Percentiles rank a stretch among this genome's conserved stretches.
These are phyloP conservation scores for Astragalus membranaceus DNA, from an alignment of 306 rosid species.

Conservation along the genomic window DNA sequence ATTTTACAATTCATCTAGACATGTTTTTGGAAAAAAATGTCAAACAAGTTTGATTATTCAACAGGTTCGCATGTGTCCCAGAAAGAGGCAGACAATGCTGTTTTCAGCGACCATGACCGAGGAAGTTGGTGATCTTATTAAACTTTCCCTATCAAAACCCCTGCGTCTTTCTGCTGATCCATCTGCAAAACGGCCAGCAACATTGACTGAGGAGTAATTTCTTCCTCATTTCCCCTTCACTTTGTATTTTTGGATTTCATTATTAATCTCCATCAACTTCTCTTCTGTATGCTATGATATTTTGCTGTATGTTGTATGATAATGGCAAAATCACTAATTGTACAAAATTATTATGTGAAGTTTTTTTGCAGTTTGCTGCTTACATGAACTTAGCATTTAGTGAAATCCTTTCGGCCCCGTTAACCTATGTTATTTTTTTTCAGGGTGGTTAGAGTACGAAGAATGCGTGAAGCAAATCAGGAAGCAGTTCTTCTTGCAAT, in stretches of 20 bases:
- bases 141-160: conserved; percentile 84
- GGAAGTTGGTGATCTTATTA: conserved; percentile 78
- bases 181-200: conserved; percentile 74
- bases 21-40: background rate
- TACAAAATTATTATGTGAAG: background rate
- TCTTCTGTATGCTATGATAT: background rate
- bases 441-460: conserved; percentile 90
- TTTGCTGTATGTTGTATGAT: background rate
- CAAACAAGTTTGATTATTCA: conserved; percentile 10
- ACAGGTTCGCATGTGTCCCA: conserved; percentile 84
- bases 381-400: background rate
- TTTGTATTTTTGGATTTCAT: conserved; percentile 3
- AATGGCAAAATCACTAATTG: conserved; percentile 2
- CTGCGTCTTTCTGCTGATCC: conserved; percentile 95
- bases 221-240: conserved; percentile 7
- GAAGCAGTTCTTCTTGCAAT: conserved; percentile 93
- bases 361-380: background rate
- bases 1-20: background rate
- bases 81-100: conserved; percentile 94
- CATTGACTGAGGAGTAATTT: conserved; percentile 86
- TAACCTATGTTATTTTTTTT: background rate
- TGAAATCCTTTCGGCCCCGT: background rate
- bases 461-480: conserved; percentile 86
- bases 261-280: background rate
- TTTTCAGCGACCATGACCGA: conserved; percentile 99